These are phyloP conservation scores for Kluyveromyces dobzhanskii DNA, from an alignment of 805 yeast genomes.

Conservation along the genomic window DNA sequence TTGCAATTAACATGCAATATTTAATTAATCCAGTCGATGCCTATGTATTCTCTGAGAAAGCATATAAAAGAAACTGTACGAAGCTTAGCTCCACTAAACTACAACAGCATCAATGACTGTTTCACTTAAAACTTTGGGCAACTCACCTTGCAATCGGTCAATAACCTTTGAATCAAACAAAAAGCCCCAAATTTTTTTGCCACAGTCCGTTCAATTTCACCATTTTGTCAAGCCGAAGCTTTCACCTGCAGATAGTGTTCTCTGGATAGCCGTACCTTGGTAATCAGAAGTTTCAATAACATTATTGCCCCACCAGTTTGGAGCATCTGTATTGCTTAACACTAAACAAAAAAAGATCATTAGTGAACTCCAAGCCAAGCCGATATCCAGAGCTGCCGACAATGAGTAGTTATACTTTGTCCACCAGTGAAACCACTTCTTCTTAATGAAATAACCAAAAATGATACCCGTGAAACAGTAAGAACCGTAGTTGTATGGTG, in stretches of 20 bases:
- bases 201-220: neutral
- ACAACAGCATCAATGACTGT: too few species aligned
- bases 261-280: constrained; percentile 8
- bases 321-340: constrained; percentile 32
- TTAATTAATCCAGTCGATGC: too few species aligned
- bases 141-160: too few species aligned
- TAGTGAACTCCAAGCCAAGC: constrained; percentile 55
- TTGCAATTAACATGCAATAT: too few species aligned
- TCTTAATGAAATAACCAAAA: constrained; percentile 51
- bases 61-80: too few species aligned
- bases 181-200: too few species aligned
- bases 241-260: constrained; percentile 4
- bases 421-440: constrained; percentile 62
- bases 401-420: constrained; percentile 63
- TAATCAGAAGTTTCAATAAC: constrained; percentile 36
- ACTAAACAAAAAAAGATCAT: constrained; percentile 46
- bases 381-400: constrained; percentile 59
- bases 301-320: constrained; percentile 62
- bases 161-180: too few species aligned
- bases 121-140: too few species aligned
- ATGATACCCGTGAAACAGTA: constrained; percentile 46
- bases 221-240: constrained; percentile 7
- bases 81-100: too few species aligned
- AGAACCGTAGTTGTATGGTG: constrained; percentile 52
- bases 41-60: too few species aligned